Conservation (phyloP, 495 filamentous ascomycete genomes). For the Penicillium silybi region DNA sequence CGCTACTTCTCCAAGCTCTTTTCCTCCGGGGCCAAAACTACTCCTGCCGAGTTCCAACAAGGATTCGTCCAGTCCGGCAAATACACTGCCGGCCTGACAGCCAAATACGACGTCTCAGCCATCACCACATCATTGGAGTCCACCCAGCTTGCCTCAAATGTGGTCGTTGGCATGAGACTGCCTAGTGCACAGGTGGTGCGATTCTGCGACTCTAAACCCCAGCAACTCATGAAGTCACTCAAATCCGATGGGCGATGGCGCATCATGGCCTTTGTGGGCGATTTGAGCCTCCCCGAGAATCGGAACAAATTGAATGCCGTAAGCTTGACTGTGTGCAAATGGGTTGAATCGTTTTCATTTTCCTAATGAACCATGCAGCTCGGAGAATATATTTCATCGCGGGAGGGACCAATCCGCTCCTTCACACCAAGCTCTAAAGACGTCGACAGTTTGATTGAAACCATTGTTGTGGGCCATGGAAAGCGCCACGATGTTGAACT, state of each 20-base stretch:
- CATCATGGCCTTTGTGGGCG: constrained; percentile 52
- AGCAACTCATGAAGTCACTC: constrained; percentile 47
- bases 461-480: constrained; percentile 52
- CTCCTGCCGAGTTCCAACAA: constrained; percentile 47
- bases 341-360: background rate
- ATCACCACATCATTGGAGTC: constrained; percentile 36
- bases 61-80: constrained; percentile 56
- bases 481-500: constrained; percentile 54
- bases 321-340: constrained; percentile 11
- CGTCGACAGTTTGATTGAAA: constrained; percentile 58
- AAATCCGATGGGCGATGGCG: constrained; percentile 60
- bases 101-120: constrained; percentile 50
- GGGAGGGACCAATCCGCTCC: constrained; percentile 32
- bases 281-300: constrained; percentile 44
- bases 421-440: constrained; percentile 46
- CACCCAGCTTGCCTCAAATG: constrained; percentile 39
- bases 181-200: constrained; percentile 57
- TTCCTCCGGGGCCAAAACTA: constrained; percentile 38
- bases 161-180: constrained; percentile 53
- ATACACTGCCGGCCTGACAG: constrained; percentile 63
- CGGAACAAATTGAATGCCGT: constrained; percentile 41
- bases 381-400: constrained; percentile 33
- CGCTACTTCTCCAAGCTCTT: constrained; percentile 61
- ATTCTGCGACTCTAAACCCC: constrained; percentile 55
- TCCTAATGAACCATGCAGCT: constrained; percentile 19